Base-by-base conservation (phyloP, 2,329 filamentous ascomycete species). In the Madurella mycetomatis region DNA sequence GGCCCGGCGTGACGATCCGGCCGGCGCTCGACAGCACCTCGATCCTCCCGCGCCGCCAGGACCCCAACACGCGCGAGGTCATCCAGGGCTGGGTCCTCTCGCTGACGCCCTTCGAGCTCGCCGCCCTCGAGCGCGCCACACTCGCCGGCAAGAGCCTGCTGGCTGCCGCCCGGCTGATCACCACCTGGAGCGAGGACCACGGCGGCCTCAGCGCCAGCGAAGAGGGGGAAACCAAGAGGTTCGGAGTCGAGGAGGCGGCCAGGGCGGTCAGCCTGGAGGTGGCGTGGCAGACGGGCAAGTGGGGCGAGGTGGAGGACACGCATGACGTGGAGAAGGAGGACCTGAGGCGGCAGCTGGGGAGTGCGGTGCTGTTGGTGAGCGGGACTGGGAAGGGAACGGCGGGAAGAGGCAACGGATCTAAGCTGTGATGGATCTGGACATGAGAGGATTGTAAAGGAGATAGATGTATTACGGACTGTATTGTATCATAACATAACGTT, bases 241-340 rank as follows among this genome's bases (percentile, higher is more conserved):
- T 95, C 67, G 88, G 89, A 0, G 85, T 95, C 12, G 88, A 95
- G 65, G 85, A 95, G 68, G 92, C 92, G 1, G 56, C 60, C 25
- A 43, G 50, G 49, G 86, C 87, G 13, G 85, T 87, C 5, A 96
- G 82, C 64, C 70, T 95, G 41, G 94, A 99, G 75, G 90, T 96
- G 15, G 79, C 83, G 60, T 96, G 90, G 86, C 94, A 99, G 79
- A 95, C 86, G 1, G 76, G 81, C 30, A 85, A 88, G 72, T 97
- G 94, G 92, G 94, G 94, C 9, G 92, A 96, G 76, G 94, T 99
- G 1, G 94, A 99, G 70, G 92, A 99, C 72, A 96, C 92, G 30
- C 94, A 99, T 72, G 94, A 99, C 76, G 94, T 99, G 1, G 88
- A 95, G 65, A 88, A 86, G 70, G 92, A 95, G 71, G 94, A 99